Evolutionary conservation across 1,139 yeast species (phyloP), one percentile per base, ranked within the genome.

Genomic region (Zhuliangozyma blackwelliae): DNA sequence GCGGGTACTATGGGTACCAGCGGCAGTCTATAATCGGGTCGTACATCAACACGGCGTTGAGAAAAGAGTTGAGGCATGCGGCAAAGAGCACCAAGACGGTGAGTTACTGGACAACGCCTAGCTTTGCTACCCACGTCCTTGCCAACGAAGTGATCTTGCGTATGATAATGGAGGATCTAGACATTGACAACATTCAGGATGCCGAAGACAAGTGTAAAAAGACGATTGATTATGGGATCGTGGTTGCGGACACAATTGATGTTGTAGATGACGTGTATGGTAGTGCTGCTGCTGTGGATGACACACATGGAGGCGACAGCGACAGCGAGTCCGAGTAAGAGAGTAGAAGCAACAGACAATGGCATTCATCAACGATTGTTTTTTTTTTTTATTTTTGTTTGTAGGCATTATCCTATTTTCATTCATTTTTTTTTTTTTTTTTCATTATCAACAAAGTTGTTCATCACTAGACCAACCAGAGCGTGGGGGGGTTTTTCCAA

Each of bases 1-100:
- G 78, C n/a, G 90, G 90, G 0, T 82, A 72, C 49, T 72, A 73
- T 46, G 90, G 90, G 0, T 56, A 73, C 29, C 65, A 68, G 40
- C 59, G 88, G 37, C 86, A 82, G 45, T 63, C 72, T 38, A 54
- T 62, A 11, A 68, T 82, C 1, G 72, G 82, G 1, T 52, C 55
- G 22, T 45, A 57, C 40, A 65, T 75, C 32, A 41, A 57, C 28
- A 45, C 57, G 22, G 44, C 54, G 33, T 67, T 47, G 49, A 29
- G 28, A n/a, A 43, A 50, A 2, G 48, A 63, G 29, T 49, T 77
- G 8, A 39, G 51, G 7, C 43, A 42, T 6, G 51, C 63, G 5
- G 48, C 51, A 5, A 43, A 39, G 16, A 54, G 46, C 12, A 72
- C 74, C 44, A 58, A 63, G 11, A 75, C 79, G 1, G 56, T 82